Base-by-base conservation (phyloP, 2,329 filamentous ascomycete species). In the Colletotrichum sp. region DNA sequence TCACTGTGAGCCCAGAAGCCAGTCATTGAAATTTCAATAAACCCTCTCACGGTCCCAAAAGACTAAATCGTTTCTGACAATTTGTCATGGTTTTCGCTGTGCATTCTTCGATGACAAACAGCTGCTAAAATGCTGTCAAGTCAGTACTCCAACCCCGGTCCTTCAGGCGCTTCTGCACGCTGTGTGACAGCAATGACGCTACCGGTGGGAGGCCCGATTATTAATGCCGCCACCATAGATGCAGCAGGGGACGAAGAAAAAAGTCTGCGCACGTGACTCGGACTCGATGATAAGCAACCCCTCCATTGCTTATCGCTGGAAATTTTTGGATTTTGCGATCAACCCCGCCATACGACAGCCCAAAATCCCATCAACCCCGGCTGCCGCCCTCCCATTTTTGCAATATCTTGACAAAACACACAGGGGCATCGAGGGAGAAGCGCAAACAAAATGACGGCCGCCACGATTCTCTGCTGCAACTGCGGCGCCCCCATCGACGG, bases 401-500 rank as follows among this genome's bases (percentile, higher is more conserved):
- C 36, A 36, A 66, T 32, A 67, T 63, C 9, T 65, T 55, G 68
- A 75, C 70, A 28, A 39, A 49, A 59, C 6, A 9, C 32, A 60
- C 24, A 34, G 26, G 32, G 68, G n/a, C 30, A 68, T 13, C 49
- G 59, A 64, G 64, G 39, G 62, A 55, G 13, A 34, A 36, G 16
- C 8, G 36, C 18, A 24, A 62, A 24, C 30, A 65, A 57, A 2
- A 77, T 77, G 72, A 76, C 77, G 26, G 52, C 70, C 49, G 77
- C 77, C 52, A 78, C 77, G 39, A 98, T 99, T 83, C 94, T 99
- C 75, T 99, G 97, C 87, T 98, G 95, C 89, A 98, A 99, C 90
- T 99, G 97, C 86, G 97, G 96, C 83, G 96, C 95, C 76, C 94
- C 96, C 52, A 98, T 99, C 82, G 96, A 98, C 86, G 97, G 97